These are phyloP conservation scores for Penstemon davidsonii DNA, from an alignment of 257 asterid genomes.

Conservation along the genomic window DNA sequence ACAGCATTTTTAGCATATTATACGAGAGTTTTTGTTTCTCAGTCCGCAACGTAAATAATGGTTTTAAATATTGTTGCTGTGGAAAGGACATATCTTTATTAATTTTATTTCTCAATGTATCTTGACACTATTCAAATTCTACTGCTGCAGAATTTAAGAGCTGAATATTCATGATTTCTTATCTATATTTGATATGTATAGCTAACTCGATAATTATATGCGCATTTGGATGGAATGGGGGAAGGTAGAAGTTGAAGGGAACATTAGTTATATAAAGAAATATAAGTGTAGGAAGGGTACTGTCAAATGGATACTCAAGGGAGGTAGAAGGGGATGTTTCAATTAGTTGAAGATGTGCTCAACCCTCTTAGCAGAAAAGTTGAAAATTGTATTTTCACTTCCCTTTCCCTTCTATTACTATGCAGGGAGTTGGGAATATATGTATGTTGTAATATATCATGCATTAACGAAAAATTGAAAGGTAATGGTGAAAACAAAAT, in stretches of 20 bases:
- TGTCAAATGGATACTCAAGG: constrained; percentile 4
- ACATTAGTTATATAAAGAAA: background rate
- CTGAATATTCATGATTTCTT: constrained; percentile 1
- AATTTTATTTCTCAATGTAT: background rate
- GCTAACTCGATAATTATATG: background rate
- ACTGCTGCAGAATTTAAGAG: constrained; percentile 3
- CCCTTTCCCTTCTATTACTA: background rate
- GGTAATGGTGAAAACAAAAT: background rate
- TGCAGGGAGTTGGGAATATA: background rate
- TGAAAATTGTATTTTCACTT: background rate
- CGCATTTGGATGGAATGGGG: constrained; percentile 5
- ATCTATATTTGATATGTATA: constrained; percentile 9
- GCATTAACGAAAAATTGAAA: background rate
- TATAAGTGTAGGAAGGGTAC: background rate
- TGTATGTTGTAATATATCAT: constrained; percentile 1
- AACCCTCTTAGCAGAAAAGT: no score
- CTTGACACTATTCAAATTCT: constrained; percentile 11
- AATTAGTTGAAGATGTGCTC: background rate
- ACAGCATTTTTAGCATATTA: constrained; percentile 1
- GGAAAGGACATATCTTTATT: background rate
- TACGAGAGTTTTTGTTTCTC: background rate
- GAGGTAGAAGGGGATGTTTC: constrained; percentile 10
- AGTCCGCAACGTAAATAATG: background rate
- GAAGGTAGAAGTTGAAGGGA: constrained; percentile 7
- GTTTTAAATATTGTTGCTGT: constrained; percentile 10